Evolutionary conservation across 345 rosid genomes (phyloP).

Genomic region (Litchi chinensis): DNA sequence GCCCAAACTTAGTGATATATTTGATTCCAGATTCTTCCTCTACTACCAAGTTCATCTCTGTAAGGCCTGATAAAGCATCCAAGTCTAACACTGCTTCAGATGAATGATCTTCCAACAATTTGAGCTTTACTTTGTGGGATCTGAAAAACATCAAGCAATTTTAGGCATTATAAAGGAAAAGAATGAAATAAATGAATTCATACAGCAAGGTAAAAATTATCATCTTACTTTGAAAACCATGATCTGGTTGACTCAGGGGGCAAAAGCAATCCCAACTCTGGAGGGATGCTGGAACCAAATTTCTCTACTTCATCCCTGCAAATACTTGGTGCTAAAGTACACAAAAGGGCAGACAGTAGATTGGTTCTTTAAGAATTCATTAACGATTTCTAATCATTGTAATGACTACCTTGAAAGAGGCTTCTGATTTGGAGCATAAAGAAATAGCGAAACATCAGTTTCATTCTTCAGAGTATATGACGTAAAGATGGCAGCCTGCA

Average conservation of each 20-base stretch:
- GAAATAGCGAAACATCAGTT: slow-evolving; percentile 59
- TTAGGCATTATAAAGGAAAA: slow-evolving; percentile 5
- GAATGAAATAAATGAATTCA: slow-evolving; percentile 3
- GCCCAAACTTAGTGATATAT: slow-evolving; percentile 71
- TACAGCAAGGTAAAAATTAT: not conserved
- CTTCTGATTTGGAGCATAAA: slow-evolving; percentile 61
- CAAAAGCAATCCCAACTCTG: slow-evolving; percentile 69
- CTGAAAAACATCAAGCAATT: slow-evolving; percentile 37
- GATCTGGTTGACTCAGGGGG: slow-evolving; percentile 67
- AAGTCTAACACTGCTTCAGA: slow-evolving; percentile 69
- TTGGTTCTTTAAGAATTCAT: slow-evolving; percentile 19
- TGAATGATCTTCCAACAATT: slow-evolving; percentile 51
- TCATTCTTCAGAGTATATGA: slow-evolving; percentile 76
- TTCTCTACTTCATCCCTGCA: slow-evolving; percentile 67
- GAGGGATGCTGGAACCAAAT: slow-evolving; percentile 48
- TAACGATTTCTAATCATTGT: slow-evolving; percentile 18
- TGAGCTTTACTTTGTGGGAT: slow-evolving; percentile 63
- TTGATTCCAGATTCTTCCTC: slow-evolving; percentile 53
- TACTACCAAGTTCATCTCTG: slow-evolving; percentile 75
- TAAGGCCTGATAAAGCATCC: slow-evolving; percentile 82
- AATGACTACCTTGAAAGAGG: slow-evolving; percentile 59
- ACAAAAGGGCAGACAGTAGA: slow-evolving; percentile 14
- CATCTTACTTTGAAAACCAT: slow-evolving; percentile 76
- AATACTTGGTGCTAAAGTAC: slow-evolving; percentile 28
- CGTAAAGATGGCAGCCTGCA: slow-evolving; percentile 82